Evolutionary conservation across 108 stramenopile species (phyloP).

Genomic region (Schizochytrium sp.): DNA sequence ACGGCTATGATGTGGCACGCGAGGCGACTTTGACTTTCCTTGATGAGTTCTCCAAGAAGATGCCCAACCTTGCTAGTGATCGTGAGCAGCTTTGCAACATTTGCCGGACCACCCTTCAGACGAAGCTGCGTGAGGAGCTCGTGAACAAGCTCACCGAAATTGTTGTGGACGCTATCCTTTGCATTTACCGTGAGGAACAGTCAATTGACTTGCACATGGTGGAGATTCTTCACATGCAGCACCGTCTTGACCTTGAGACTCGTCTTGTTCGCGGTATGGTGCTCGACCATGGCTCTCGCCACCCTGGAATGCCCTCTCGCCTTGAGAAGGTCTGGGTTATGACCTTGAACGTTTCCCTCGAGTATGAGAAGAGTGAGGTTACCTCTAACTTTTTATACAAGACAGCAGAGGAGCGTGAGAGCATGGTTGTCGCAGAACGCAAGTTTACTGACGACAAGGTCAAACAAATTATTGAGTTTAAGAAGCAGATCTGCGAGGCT

Average conservation of each 20-base stretch:
- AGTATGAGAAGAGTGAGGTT: conserved; percentile 99
- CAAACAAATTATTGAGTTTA: conserved; percentile 92
- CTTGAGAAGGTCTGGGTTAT: conserved; percentile 94
- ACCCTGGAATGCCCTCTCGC: conserved; percentile 97
- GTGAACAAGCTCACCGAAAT: conserved; percentile 85
- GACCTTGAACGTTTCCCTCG: conserved; percentile 97
- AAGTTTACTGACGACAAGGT: conserved; percentile 98
- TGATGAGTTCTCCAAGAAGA: conserved; percentile 79
- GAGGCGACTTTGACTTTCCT: conserved; percentile 87
- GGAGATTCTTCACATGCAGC: conserved; percentile 97
- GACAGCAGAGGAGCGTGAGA: conserved; percentile 95
- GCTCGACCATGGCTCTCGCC: conserved; percentile 97
- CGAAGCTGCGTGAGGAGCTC: conserved; percentile 91
- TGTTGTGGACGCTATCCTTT: conserved; percentile 91
- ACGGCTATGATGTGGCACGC: conserved; percentile 94
- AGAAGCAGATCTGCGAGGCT: conserved; percentile 86
- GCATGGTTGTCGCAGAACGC: conserved; percentile 94
- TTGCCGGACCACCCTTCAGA: conserved; percentile 91
- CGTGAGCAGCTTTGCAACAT: conserved; percentile 87
- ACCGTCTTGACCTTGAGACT: conserved; percentile 82
- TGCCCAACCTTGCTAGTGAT: conserved; percentile 75
- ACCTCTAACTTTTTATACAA: conserved; percentile 93
- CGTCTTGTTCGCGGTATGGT: conserved; percentile 95
- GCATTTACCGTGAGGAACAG: conserved; percentile 72
- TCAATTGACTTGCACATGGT: conserved; percentile 96